A percentile compares a stretch with the other conserved stretches of the same genome.
phyloP scores from a whole-genome alignment of 768 basidiomycete species.

The Leccinum aurantiacum region DNA sequence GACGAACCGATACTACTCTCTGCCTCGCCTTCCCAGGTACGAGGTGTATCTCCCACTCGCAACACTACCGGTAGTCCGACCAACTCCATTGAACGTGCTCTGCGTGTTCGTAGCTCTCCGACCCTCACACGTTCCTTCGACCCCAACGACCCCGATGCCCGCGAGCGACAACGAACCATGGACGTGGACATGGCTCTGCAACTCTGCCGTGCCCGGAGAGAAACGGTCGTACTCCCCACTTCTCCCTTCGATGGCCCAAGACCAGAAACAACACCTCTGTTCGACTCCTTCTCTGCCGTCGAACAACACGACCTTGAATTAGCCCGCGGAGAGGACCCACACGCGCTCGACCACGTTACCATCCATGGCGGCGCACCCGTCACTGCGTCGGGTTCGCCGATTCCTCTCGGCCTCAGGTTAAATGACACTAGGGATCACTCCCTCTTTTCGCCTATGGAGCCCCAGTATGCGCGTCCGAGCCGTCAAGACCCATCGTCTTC shows the following conservation, averaged over 20 bases:
- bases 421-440: conserved; percentile 50
- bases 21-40: conserved; percentile 44
- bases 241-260: conserved; percentile 34
- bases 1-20: conserved; percentile 34
- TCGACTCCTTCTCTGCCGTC: conserved; percentile 45
- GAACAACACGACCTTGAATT: conserved; percentile 50
- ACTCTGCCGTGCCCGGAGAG: conserved; percentile 68
- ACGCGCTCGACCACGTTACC: conserved; percentile 8
- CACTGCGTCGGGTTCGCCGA: neutral
- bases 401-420: conserved; percentile 36
- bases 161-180: conserved; percentile 89
- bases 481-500: conserved; percentile 28
- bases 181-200: conserved; percentile 92
- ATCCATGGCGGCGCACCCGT: conserved; percentile 12
- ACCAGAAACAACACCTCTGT: conserved; percentile 33
- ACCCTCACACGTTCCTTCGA: conserved; percentile 62
- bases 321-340: conserved; percentile 35
- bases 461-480: conserved; percentile 25
- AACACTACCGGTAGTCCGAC: conserved; percentile 38
- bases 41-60: conserved; percentile 38
- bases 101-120: conserved; percentile 58
- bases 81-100: conserved; percentile 40
- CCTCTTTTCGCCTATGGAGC: conserved; percentile 36
- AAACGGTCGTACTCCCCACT: conserved; percentile 47
- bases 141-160: conserved; percentile 67